Evolutionary conservation across 257 asterid species (phyloP), one percentile per base, ranked within the genome.

Genomic region (Vinca minor): DNA sequence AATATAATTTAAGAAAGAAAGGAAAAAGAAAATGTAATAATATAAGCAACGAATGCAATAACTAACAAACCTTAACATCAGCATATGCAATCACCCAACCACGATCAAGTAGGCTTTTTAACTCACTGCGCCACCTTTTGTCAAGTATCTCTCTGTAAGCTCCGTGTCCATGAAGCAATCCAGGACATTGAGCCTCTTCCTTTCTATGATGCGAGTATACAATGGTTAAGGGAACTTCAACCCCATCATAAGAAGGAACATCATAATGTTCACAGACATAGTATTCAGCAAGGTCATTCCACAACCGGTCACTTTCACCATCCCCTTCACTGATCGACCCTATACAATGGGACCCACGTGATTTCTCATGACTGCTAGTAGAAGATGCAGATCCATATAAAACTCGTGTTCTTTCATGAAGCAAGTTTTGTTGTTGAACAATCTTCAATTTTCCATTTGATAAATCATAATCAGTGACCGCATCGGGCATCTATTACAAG

Each of bases 31-130:
- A 9, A 31, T 20, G n/a, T 21, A 10, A 21, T n/a, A n/a, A n/a
- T n/a, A n/a, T n/a, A n/a, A 59, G 36, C 11, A 23, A 23, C 9
- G 5, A 10, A 36, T 21, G 20, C 0, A 58, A 9, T 12, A 62
- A 62, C 17, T 32, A 61, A 64, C 47, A 13, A 29, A 92, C 97
- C 98, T n/a, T 89, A 64, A 89, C 98, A 81, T 93, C 96, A 56
- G 97, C 94, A 79, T 84, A 87, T 58, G 97, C 98, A 67, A 93
- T 80, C 60, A 93, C 83, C 98, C 98, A 93, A 67, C 96, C 97
- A 72, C 97, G 98, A 77, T 93, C 97, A 46, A 93, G 97, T 73
- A 93, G 94, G 78, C 97, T 93, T 68, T 78, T 78, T 42, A 81
- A 82, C 72, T 82, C 75, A 65, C 66, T 68, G 42, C 60, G 81